A percentile compares a stretch with the other conserved stretches of the same genome.
Evolutionary conservation across 2,329 filamentous ascomycete genomes (phyloP).

Genomic region (Aspergillus quadricinctus): DNA sequence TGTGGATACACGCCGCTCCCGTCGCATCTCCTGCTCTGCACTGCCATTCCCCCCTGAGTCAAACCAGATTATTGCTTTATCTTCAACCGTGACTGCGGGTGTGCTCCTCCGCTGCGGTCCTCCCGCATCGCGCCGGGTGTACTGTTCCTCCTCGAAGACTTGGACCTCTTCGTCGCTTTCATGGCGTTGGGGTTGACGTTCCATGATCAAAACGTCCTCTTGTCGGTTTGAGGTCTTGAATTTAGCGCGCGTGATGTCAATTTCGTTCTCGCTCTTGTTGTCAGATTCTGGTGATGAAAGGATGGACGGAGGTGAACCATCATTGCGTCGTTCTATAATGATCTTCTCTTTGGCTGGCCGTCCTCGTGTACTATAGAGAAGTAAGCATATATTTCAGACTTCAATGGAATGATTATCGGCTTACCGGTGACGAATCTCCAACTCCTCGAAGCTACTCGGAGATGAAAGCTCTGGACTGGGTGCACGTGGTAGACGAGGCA

Average conservation of each 20-base stretch:
- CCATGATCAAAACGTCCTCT: slow-evolving; percentile 19
- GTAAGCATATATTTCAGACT: not conserved
- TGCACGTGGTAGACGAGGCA: slow-evolving; percentile 21
- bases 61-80: slow-evolving; percentile 79
- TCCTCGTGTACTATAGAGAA: slow-evolving; percentile 25
- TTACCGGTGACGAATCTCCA: slow-evolving; percentile 53
- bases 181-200: slow-evolving; percentile 7
- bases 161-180: slow-evolving; percentile 38
- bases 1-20: slow-evolving; percentile 68
- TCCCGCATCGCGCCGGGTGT: slow-evolving; percentile 64
- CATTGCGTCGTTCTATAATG: slow-evolving; percentile 47
- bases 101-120: slow-evolving; percentile 64
- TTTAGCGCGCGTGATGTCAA: slow-evolving; percentile 22
- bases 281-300: slow-evolving; percentile 17
- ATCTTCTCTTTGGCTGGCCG: slow-evolving; percentile 62
- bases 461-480: slow-evolving; percentile 25
- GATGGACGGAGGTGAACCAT: slow-evolving; percentile 38
- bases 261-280: slow-evolving; percentile 18
- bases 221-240: slow-evolving; percentile 25
- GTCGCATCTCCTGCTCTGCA: slow-evolving; percentile 70
- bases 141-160: slow-evolving; percentile 54
- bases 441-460: slow-evolving; percentile 46
- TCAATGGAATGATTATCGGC: slow-evolving; percentile 11
- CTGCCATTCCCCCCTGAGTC: slow-evolving; percentile 74
- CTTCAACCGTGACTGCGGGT: slow-evolving; percentile 56